Percentiles rank a stretch among this genome's conserved stretches.
Conservation (phyloP, 2,329 filamentous ascomycete genomes). For the Fusarium sp. region DNA sequence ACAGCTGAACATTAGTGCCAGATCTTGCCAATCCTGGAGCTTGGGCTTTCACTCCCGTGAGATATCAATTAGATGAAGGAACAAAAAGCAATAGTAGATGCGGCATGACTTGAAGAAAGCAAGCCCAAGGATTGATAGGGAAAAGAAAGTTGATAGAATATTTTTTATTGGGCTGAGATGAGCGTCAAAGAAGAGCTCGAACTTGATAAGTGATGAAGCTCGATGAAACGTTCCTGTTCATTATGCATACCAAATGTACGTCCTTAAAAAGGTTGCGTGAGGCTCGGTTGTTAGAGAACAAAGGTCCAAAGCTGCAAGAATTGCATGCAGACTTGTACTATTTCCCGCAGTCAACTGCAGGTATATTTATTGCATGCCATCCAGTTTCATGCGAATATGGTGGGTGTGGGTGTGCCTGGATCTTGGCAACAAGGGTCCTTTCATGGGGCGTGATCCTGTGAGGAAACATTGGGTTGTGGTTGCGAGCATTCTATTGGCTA, state of each 20-base stretch:
- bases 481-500: slow-evolving; percentile 32
- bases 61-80: slow-evolving; percentile 8
- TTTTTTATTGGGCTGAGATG: background rate
- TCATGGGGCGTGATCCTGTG: slow-evolving; percentile 5
- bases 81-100: background rate
- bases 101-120: slow-evolving; percentile 12
- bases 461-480: slow-evolving; percentile 9
- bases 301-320: slow-evolving; percentile 7
- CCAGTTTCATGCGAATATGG: slow-evolving; percentile 4
- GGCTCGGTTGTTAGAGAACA: slow-evolving; percentile 18
- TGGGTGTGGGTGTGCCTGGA: slow-evolving; percentile 36
- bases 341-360: background rate
- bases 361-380: slow-evolving; percentile 14
- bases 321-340: background rate
- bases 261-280: slow-evolving; percentile 10
- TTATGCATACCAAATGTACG: slow-evolving; percentile 19
- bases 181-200: background rate
- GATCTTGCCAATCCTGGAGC: slow-evolving; percentile 19
- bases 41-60: slow-evolving; percentile 14
- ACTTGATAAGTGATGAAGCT: slow-evolving; percentile 18
- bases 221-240: slow-evolving; percentile 9
- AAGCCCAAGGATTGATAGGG: slow-evolving; percentile 6
- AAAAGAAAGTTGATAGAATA: background rate
- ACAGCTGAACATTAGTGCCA: slow-evolving; percentile 20
- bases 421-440: slow-evolving; percentile 33